These are phyloP conservation scores for Danielia oregonensis DNA, from an alignment of 805 yeast species.

Conservation along the genomic window DNA sequence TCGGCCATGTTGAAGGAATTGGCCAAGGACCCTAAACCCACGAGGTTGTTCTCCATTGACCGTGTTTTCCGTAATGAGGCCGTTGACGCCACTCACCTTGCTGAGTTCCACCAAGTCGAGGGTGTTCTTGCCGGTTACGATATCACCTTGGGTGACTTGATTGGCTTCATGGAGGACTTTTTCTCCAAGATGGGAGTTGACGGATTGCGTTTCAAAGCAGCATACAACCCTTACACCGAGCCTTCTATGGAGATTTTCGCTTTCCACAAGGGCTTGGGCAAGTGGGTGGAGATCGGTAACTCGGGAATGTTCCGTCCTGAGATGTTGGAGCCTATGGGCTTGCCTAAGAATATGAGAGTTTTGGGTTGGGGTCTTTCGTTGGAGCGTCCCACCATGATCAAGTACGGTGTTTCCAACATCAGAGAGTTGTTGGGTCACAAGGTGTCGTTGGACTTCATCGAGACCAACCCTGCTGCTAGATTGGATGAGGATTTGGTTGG, in stretches of 20 bases:
- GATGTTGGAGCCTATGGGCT: slow-evolving; percentile 97
- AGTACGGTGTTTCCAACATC: slow-evolving; percentile 91
- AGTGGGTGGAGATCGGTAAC: slow-evolving; percentile 99
- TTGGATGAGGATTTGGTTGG: slow-evolving; percentile 57
- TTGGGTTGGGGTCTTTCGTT: slow-evolving; percentile 96
- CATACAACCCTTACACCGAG: slow-evolving; percentile 98
- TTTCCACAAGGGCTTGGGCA: slow-evolving; percentile 88
- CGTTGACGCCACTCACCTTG: slow-evolving; percentile 98
- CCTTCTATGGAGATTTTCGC: slow-evolving; percentile 97
- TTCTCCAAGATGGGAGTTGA: slow-evolving; percentile 96
- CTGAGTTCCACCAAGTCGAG: slow-evolving; percentile 99
- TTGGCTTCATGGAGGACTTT: slow-evolving; percentile 97
- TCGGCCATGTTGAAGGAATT: slow-evolving; percentile 81
- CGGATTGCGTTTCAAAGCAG: slow-evolving; percentile 94
- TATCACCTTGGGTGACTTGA: slow-evolving; percentile 90
- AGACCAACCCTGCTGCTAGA: slow-evolving; percentile 96
- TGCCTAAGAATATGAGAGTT: slow-evolving; percentile 90
- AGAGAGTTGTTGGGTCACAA: slow-evolving; percentile 97
- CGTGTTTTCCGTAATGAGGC: slow-evolving; percentile 99
- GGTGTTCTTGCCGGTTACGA: slow-evolving; percentile 98
- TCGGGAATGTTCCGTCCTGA: slow-evolving; percentile 99
- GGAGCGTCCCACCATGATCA: slow-evolving; percentile 99
- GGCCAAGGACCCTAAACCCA: slow-evolving; percentile 85
- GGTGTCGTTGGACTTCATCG: slow-evolving; percentile 90
- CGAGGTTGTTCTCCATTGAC: slow-evolving; percentile 91